Evolutionary conservation across 768 basidiomycete genomes (phyloP).

Genomic region (Fomitopsis pulvina): DNA sequence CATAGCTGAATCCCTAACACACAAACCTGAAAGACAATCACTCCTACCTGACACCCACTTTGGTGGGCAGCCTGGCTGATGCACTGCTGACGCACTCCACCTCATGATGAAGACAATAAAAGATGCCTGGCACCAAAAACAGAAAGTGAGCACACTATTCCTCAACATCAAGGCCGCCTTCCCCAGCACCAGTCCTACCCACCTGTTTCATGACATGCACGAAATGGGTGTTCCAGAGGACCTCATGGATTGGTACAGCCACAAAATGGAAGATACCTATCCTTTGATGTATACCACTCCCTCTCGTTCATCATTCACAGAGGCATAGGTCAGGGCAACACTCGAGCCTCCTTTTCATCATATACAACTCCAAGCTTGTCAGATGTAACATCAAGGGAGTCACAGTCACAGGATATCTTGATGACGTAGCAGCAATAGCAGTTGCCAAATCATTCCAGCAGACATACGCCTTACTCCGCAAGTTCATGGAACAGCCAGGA

Average conservation of each 20-base stretch:
- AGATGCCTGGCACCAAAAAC: slow-evolving; percentile 13
- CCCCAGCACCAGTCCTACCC: slow-evolving; percentile 7
- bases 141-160: slow-evolving; percentile 25
- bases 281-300: slow-evolving; percentile 21
- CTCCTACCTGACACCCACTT: slow-evolving; percentile 18
- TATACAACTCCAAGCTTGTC: too few relatives aligned
- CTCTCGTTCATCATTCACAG: slow-evolving; percentile 12
- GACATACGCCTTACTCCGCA: too few relatives aligned
- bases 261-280: slow-evolving; percentile 12
- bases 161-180: slow-evolving; percentile 30
- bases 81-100: too few relatives aligned
- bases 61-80: slow-evolving; percentile 16
- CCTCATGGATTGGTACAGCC: slow-evolving; percentile 9
- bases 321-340: slow-evolving; percentile 28
- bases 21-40: slow-evolving; percentile 1
- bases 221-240: slow-evolving; percentile 7
- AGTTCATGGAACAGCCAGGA: too few relatives aligned
- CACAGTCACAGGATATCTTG: too few relatives aligned
- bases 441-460: too few relatives aligned
- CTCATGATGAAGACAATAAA: too few relatives aligned
- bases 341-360: slow-evolving; percentile 25
- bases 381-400: too few relatives aligned
- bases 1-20: slow-evolving; percentile 3
- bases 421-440: slow-evolving; percentile 30
- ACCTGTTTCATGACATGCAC: too few relatives aligned